Evolutionary conservation across 2,329 filamentous ascomycete species (phyloP).

Genomic region (Penicillium aurantiogriseum): DNA sequence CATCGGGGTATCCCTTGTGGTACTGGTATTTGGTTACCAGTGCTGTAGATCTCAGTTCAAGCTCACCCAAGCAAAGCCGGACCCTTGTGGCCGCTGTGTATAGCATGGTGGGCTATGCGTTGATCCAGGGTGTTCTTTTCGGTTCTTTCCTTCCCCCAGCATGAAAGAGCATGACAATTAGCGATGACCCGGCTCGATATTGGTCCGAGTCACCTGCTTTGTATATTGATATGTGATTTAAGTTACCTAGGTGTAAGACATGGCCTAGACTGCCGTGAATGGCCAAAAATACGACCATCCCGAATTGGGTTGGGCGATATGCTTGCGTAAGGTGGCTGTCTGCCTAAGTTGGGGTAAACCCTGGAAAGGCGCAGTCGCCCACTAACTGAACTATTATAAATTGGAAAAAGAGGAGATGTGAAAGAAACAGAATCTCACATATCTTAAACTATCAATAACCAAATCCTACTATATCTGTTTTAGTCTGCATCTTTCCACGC

Average conservation of each 20-base stretch:
- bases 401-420: neutral
- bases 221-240: neutral
- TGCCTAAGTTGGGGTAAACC: conserved; percentile 17
- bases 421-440: neutral
- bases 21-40: conserved; percentile 71
- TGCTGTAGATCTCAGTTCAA: conserved; percentile 23
- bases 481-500: conserved; percentile 9
- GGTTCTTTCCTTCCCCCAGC: conserved; percentile 90
- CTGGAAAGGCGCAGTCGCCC: conserved; percentile 2
- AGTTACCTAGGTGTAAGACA: neutral
- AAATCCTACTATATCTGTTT: neutral
- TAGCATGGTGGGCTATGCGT: conserved; percentile 76
- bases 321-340: conserved; percentile 21
- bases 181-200: neutral
- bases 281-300: conserved; percentile 5
- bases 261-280: neutral
- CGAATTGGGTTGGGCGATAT: conserved; percentile 6
- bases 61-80: conserved; percentile 19
- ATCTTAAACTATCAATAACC: neutral
- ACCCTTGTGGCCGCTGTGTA: conserved; percentile 48
- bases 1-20: conserved; percentile 86
- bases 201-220: neutral
- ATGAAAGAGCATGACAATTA: conserved; percentile 3
- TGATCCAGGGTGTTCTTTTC: conserved; percentile 80
- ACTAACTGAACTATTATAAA: neutral